These are phyloP conservation scores for Theobroma grandiflorum DNA, from an alignment of 441 rosid genomes.

Conservation along the genomic window DNA sequence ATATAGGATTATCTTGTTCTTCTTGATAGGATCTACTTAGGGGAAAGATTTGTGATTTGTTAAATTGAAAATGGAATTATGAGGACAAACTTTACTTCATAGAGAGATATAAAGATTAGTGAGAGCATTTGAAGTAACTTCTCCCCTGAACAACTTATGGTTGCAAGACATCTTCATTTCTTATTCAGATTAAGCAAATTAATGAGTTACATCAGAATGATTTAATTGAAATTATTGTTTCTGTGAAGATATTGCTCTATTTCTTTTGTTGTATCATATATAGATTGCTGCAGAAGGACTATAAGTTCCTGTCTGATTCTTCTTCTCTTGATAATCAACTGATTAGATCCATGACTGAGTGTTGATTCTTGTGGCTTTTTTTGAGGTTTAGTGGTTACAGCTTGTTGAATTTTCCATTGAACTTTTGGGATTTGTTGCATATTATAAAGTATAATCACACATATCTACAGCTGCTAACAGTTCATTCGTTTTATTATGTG, in stretches of 20 bases:
- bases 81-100: background rate
- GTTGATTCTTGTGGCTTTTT: background rate
- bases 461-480: background rate
- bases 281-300: background rate
- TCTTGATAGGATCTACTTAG: slow-evolving; percentile 4
- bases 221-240: background rate
- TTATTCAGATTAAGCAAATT: slow-evolving; percentile 3
- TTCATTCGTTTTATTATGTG: background rate
- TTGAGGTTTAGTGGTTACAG: slow-evolving; percentile 1
- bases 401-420: background rate
- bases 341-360: slow-evolving; percentile 9
- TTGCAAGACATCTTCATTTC: background rate
- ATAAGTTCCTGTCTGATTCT: background rate
- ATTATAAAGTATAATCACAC: slow-evolving; percentile 4
- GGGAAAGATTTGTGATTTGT: background rate
- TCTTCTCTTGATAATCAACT: background rate
- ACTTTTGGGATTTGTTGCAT: slow-evolving; percentile 4
- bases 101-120: background rate
- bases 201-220: background rate
- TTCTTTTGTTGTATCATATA: slow-evolving; percentile 7
- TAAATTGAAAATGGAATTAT: background rate
- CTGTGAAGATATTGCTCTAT: background rate
- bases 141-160: slow-evolving; percentile 1
- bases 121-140: background rate
- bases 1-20: background rate